These are phyloP conservation scores for Aspergillus aculeatus DNA, from an alignment of 2,329 filamentous ascomycete species.

Conservation along the genomic window DNA sequence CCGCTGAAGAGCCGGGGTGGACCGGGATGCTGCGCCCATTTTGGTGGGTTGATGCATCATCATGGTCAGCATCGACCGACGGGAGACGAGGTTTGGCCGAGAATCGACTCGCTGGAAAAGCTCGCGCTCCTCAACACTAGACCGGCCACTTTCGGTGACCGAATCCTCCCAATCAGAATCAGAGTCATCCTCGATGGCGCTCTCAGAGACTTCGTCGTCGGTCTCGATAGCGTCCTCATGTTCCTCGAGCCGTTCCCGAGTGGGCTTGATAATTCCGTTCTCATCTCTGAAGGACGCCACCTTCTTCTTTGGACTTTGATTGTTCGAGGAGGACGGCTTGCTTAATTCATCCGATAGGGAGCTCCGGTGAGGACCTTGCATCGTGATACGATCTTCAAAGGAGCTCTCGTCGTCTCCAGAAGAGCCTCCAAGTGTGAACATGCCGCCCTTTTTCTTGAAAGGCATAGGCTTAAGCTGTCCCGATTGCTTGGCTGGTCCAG, in stretches of 20 bases:
- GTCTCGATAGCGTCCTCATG: slow-evolving; percentile 61
- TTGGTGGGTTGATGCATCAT: slow-evolving; percentile 80
- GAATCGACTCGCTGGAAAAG: slow-evolving; percentile 92
- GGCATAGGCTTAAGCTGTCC: slow-evolving; percentile 57
- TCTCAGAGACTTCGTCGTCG: slow-evolving; percentile 73
- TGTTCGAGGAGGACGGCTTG: slow-evolving; percentile 34
- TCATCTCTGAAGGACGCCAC: slow-evolving; percentile 78
- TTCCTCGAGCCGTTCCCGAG: slow-evolving; percentile 52
- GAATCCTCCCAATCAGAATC: slow-evolving; percentile 65
- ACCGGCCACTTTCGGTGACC: slow-evolving; percentile 76
- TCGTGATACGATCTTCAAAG: slow-evolving; percentile 61
- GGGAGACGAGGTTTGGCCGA: slow-evolving; percentile 76
- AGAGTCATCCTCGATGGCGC: slow-evolving; percentile 71
- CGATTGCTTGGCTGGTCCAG: slow-evolving; percentile 56
- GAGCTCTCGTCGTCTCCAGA: slow-evolving; percentile 84
- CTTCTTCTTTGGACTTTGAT: slow-evolving; percentile 60
- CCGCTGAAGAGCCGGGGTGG: slow-evolving; percentile 45
- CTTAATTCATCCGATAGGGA: slow-evolving; percentile 55
- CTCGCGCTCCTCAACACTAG: slow-evolving; percentile 74
- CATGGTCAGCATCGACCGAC: slow-evolving; percentile 83
- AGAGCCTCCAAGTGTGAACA: slow-evolving; percentile 73
- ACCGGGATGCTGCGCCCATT: slow-evolving; percentile 59
- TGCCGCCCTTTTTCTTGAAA: slow-evolving; percentile 65
- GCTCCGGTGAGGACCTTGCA: slow-evolving; percentile 51
- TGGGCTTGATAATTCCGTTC: slow-evolving; percentile 65